These are phyloP conservation scores for Triangularia setosa DNA, from an alignment of 2,329 filamentous ascomycete genomes.

Conservation along the genomic window DNA sequence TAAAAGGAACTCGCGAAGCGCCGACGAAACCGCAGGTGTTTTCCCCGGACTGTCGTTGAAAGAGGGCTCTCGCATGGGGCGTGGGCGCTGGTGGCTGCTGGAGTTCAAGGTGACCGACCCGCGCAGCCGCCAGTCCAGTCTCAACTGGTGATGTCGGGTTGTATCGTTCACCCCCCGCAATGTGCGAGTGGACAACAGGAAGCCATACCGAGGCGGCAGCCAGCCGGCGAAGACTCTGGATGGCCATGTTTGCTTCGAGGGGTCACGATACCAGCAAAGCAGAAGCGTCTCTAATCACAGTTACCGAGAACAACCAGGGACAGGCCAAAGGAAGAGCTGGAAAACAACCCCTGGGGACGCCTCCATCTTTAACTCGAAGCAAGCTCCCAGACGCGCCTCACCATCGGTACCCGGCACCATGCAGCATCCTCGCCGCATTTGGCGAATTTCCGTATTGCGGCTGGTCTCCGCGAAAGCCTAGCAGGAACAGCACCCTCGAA, in stretches of 20 bases:
- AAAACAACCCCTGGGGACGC: not conserved
- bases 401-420: too few species aligned
- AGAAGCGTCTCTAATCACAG: too few species aligned
- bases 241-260: constrained; percentile 5
- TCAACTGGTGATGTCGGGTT: constrained; percentile 2
- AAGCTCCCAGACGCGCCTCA: not conserved
- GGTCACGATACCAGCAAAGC: too few species aligned
- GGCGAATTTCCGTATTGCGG: not conserved
- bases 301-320: not conserved
- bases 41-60: constrained; percentile 8
- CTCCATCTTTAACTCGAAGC: not conserved
- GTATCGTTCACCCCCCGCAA: constrained; percentile 5
- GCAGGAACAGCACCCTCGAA: not conserved
- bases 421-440: not conserved
- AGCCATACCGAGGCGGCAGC: constrained; percentile 15
- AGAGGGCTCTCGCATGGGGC: not conserved
- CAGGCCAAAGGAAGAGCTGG: not conserved
- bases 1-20: not conserved
- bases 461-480: not conserved
- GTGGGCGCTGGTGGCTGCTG: constrained; percentile 5
- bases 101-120: not conserved
- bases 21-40: constrained; percentile 19
- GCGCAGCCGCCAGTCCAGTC: constrained; percentile 6
- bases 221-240: constrained; percentile 13
- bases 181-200: constrained; percentile 13